Percentiles rank a stretch among this genome's conserved stretches.
Conservation (phyloP, 768 basidiomycete species). For the Pilatotrama ljubarskyi region DNA sequence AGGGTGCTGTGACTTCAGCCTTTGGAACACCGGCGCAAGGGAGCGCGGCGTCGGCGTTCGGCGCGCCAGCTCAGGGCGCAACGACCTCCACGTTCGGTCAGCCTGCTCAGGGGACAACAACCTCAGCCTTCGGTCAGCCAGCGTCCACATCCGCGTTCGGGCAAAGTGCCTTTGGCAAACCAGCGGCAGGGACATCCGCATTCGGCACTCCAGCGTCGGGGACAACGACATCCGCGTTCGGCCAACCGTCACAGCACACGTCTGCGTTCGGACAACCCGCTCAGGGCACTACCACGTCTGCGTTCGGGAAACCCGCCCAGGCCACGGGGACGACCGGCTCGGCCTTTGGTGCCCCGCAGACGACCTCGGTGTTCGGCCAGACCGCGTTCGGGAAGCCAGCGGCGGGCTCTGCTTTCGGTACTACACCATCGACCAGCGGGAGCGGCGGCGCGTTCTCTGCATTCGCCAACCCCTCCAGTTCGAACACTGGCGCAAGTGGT, state of each 20-base stretch:
- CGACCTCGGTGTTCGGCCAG: conserved; percentile 13
- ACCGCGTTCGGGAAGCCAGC: conserved; percentile 25
- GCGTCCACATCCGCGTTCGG: conserved; percentile 33
- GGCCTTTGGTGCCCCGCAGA: too few relatives aligned
- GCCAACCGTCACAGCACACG: conserved; percentile 4
- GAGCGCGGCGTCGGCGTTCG: conserved; percentile 37
- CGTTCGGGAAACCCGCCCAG: conserved; percentile 22
- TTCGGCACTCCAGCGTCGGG: conserved; percentile 14
- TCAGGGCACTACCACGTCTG: conserved; percentile 10
- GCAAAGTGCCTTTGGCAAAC: conserved; percentile 18
- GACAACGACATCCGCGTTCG: conserved; percentile 23
- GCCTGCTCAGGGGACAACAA: conserved; percentile 22
- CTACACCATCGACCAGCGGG: conserved; percentile 5
- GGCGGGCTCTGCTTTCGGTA: not conserved
- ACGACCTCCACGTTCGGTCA: conserved; percentile 40
- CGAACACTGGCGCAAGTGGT: not conserved
- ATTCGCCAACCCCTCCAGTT: conserved; percentile 27
- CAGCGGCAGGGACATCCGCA: conserved; percentile 14
- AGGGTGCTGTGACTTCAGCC: conserved; percentile 21
- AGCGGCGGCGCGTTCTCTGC: conserved; percentile 51
- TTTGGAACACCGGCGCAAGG: conserved; percentile 15
- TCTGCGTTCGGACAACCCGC: conserved; percentile 28
- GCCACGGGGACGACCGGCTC: conserved; percentile 35
- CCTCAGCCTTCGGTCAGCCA: conserved; percentile 34
- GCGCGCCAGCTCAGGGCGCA: conserved; percentile 28